Evolutionary conservation across 192 early-diverging fungal genomes (phyloP).

Genomic region (Coemansia sp.): DNA sequence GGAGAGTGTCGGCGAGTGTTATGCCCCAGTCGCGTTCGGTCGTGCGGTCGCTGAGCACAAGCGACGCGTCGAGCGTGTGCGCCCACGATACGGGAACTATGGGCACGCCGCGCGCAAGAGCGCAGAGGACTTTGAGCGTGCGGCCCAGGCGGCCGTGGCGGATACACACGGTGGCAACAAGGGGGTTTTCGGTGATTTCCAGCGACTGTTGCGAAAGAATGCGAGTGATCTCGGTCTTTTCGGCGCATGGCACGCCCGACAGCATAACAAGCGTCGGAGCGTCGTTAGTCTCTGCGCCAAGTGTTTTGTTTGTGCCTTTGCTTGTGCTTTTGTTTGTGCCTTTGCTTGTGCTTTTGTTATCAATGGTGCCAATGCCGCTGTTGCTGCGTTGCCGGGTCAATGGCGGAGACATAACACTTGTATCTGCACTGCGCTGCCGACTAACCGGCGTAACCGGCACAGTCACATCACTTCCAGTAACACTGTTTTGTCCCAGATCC

Average conservation of each 20-base stretch:
- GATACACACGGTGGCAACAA: conserved; percentile 28
- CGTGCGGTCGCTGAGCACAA: conserved; percentile 13
- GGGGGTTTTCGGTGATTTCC: conserved; percentile 28
- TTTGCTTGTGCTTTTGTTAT: neutral
- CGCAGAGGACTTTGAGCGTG: conserved; percentile 47
- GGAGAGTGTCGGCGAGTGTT: conserved; percentile 16
- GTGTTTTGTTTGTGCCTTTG: neutral
- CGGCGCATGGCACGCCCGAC: conserved; percentile 16
- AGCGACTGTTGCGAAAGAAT: conserved; percentile 9
- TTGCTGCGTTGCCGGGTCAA: neutral
- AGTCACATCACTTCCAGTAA: neutral
- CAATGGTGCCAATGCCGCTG: neutral
- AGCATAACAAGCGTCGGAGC: conserved; percentile 2
- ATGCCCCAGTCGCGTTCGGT: conserved; percentile 41
- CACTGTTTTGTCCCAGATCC: neutral
- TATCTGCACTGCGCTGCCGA: neutral
- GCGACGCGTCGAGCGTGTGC: neutral
- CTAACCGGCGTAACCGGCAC: neutral
- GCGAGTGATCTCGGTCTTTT: neutral
- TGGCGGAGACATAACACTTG: neutral
- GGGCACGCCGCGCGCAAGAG: conserved; percentile 37
- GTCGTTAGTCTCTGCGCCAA: no score
- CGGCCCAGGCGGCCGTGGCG: conserved; percentile 26
- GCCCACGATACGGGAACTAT: conserved; percentile 19
- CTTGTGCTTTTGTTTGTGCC: no score